Evolutionary conservation across 2,329 filamentous ascomycete species (phyloP), one percentile per base, ranked within the genome.

Genomic region (Teratosphaeria gauchensis): DNA sequence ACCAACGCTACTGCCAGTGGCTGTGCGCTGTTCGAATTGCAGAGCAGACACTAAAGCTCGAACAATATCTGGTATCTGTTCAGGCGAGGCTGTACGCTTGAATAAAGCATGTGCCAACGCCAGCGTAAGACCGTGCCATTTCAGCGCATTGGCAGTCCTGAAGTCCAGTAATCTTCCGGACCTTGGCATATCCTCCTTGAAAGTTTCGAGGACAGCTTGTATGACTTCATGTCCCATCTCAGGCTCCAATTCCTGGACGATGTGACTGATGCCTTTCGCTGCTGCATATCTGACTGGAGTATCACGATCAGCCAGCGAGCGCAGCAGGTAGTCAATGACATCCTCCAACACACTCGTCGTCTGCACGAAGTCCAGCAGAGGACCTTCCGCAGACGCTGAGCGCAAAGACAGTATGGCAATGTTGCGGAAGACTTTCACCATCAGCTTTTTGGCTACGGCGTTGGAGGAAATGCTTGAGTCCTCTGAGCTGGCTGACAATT

Each of bases 111-210:
- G 90, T 0, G 90, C 86, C 2, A 99, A 77, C 0, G 94, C 94
- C 52, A 99, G 80, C 67, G 91, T 92, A 42, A 96, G 74, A 0
- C 94, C 94, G 72, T 99, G 94, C 94, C 94, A 99, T 72, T 87
- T 85, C 30, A 92, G 79, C 16, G 89, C 82, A 71, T 95, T 86
- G 14, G 95, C 90, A 8, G 86, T 85, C 51, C 84, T 85, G 38
- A 95, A 76, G 69, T 94, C 84, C 48, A 82, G 54, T 6, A 52
- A 56, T 2, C 48, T 77, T 48, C 74, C 73, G 2, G 70, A 68
- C 42, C 77, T 77, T 64, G 83, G 79, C 72, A 90, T 74, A 59
- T 85, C 84, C 63, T 86, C 84, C 53, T 82, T 79, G 62, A 86
- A 76, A 12, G 78, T 81, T 11, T 87, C 88, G 32, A 96, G 80